Conservation (phyloP, 257 asterid species). For the Thymus mandschuricus region DNA sequence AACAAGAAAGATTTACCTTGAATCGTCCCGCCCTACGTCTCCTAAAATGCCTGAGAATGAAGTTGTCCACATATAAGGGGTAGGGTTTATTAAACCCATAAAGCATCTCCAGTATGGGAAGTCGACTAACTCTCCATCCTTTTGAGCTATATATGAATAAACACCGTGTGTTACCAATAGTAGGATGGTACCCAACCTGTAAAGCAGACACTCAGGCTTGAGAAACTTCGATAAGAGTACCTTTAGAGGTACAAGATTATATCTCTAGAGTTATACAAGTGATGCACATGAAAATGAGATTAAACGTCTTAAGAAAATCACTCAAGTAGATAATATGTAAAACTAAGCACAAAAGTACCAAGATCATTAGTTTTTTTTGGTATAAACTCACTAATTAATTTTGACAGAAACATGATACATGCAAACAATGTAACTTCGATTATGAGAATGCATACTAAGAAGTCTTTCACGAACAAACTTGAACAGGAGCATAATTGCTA, state of each 20-base stretch:
- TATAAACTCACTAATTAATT: too few relatives aligned
- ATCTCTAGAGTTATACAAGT: too few relatives aligned
- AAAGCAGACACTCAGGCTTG: conserved; percentile 21
- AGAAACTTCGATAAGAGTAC: conserved; percentile 4
- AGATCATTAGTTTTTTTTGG: too few relatives aligned
- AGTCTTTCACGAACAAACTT: neutral
- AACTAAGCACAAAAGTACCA: too few relatives aligned
- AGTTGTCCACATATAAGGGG: conserved; percentile 91
- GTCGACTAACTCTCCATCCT: conserved; percentile 87
- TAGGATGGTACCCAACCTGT: conserved; percentile 95
- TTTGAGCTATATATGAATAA: conserved; percentile 74
- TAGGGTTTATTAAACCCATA: conserved; percentile 83
- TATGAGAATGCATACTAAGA: neutral
- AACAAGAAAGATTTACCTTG: conserved; percentile 32
- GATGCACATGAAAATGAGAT: too few relatives aligned
- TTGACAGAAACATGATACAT: neutral
- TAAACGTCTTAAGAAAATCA: too few relatives aligned
- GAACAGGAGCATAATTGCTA: neutral
- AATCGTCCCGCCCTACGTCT: conserved; percentile 55
- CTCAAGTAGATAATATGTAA: too few relatives aligned
- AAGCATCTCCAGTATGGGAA: conserved; percentile 98
- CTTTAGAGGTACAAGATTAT: neutral
- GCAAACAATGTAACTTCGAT: neutral
- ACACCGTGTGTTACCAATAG: conserved; percentile 76
- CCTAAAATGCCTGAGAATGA: conserved; percentile 84